Evolutionary conservation across 495 filamentous ascomycete species (phyloP), one percentile per base, ranked within the genome.

Genomic region (Xylaria sp.): DNA sequence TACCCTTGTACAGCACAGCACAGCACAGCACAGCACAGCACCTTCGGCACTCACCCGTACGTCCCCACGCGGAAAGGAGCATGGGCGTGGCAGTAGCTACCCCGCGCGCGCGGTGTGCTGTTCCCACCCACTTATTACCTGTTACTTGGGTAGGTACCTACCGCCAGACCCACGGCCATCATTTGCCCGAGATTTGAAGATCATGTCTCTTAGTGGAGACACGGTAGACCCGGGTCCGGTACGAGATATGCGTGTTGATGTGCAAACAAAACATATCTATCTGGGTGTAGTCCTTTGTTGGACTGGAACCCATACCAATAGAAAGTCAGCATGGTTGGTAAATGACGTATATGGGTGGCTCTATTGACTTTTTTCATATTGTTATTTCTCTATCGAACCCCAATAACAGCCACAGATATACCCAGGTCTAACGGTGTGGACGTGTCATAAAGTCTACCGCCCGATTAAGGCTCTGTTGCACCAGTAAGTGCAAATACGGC

Each of bases 51-150:
- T 24, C 48, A 17, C 21, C 48, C n/a, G 21, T 26, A 11, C 9
- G 19, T 52, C 48, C 48, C 21, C 19, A 48, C 2, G 15, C 11
- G 1, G 15, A 2, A 9, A n/a, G 46, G n/a, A 0, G 43, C 46
- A 5, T 50, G 19, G 7, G 5, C 5, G 46, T 24, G 12, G 24
- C 12, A 55, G 12, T 11, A 68, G 33, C 50, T 68, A 68, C 65
- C 65, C 65, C 65, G 65, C 65, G 65, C 65, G 65, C 65, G 65
- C 65, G 29, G 17, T 57, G 65, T 68, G 65, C 58, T 68, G 65
- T 58, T 57, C 50, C 50, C 65, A 31, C 26, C 65, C 65, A 58
- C 50, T 43, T 55, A 26, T 24, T 44, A 33, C 15, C 19, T 31
- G 5, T 1, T 12, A 5, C 5, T 24, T 11, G 15, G 19, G 26